phyloP scores from a whole-genome alignment of 139 green algal genomes.

The Chlorella sp. region DNA sequence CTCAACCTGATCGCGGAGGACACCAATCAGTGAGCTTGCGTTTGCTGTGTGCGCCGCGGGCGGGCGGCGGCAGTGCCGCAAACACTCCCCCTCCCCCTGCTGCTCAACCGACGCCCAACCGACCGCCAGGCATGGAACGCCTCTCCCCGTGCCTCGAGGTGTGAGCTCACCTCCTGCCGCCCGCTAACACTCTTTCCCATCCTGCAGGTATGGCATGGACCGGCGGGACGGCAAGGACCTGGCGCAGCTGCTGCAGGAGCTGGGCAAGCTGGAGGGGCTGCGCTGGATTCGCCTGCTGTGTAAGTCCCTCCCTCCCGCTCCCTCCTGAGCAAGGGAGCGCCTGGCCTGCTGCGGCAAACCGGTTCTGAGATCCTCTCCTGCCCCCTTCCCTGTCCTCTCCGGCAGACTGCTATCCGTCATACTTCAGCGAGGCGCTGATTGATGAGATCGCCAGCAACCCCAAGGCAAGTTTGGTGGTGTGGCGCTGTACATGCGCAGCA shows the following conservation, averaged over 20 bases:
- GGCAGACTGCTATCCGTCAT: conserved; percentile 76
- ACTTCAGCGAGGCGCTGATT: conserved; percentile 84
- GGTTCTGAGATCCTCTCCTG: background rate
- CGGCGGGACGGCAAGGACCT: conserved; percentile 73
- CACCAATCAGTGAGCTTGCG: conserved; percentile 12
- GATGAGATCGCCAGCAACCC: conserved; percentile 88
- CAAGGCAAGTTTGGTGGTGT: conserved; percentile 71
- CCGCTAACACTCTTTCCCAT: no score
- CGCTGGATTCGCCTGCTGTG: conserved; percentile 88
- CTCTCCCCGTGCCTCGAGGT: no score
- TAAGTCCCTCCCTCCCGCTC: no score
- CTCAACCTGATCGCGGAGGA: conserved; percentile 87
- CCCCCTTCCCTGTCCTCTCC: background rate
- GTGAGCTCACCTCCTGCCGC: no score
- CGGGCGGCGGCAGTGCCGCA: no score
- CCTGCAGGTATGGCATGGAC: conserved; percentile 89
- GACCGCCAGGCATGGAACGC: no score
- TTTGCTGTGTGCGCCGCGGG: no score
- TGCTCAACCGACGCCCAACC: background rate
- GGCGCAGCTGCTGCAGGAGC: conserved; percentile 79
- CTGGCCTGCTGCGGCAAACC: no score
- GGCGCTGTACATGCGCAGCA: no score
- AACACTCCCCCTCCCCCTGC: no score
- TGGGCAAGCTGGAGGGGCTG: conserved; percentile 77
- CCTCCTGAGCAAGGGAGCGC: no score